Conservation (phyloP, 2,329 filamentous ascomycete genomes). For the Trichoderma atrobrunneum region DNA sequence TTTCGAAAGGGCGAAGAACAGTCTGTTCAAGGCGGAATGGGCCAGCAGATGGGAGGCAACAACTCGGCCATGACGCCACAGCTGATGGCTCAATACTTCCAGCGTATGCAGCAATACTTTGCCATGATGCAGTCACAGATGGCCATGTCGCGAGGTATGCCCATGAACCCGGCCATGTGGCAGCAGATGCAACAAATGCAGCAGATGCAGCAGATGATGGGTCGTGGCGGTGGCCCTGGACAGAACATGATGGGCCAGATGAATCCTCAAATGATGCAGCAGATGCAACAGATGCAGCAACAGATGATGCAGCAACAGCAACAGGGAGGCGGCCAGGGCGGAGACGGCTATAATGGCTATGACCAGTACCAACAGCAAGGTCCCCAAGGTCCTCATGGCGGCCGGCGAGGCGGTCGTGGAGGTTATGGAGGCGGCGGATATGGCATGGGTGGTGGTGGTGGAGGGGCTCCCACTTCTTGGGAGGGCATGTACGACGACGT, state of each 20-base stretch:
- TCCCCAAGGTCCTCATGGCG: conserved; percentile 31
- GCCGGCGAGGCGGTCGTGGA: conserved; percentile 24
- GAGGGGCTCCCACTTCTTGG: conserved; percentile 78
- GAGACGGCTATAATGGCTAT: conserved; percentile 32
- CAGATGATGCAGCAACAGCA: conserved; percentile 44
- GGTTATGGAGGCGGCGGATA: conserved; percentile 31
- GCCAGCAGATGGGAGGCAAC: conserved; percentile 40
- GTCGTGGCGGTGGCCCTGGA: conserved; percentile 33
- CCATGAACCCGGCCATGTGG: conserved; percentile 74
- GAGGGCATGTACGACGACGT: conserved; percentile 98
- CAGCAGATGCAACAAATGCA: conserved; percentile 76
- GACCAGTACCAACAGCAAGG: conserved; percentile 48
- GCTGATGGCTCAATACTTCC: conserved; percentile 98
- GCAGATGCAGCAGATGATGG: conserved; percentile 60
- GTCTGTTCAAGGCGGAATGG: conserved; percentile 39
- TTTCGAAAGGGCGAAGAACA: conserved; percentile 56
- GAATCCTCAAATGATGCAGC: conserved; percentile 57
- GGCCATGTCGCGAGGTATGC: conserved; percentile 74
- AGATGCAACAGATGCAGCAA: conserved; percentile 50
- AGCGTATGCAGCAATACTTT: conserved; percentile 97
- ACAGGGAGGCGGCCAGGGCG: conserved; percentile 28
- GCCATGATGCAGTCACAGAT: conserved; percentile 92
- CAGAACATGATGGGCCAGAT: conserved; percentile 43
- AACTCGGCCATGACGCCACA: conserved; percentile 81
- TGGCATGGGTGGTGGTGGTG: conserved; percentile 41